phyloP scores from a whole-genome alignment of 768 basidiomycete genomes.

The Cyclocybe cylindracea region DNA sequence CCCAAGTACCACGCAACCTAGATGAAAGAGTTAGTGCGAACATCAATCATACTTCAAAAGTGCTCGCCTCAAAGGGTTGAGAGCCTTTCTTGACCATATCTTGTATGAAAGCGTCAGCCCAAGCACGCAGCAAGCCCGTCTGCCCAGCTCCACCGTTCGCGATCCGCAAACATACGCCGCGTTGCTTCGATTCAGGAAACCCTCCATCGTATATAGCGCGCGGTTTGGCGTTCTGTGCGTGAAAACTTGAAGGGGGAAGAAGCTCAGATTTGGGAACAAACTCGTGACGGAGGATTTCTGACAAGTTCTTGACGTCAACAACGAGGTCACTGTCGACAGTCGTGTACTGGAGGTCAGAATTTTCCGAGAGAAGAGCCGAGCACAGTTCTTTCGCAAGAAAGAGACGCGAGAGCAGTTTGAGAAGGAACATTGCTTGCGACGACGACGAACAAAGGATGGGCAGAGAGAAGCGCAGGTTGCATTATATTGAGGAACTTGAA shows the following conservation, averaged over 20 bases:
- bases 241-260: neutral
- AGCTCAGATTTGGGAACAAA: no score
- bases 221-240: slow-evolving; percentile 6
- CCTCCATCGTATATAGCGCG: slow-evolving; percentile 42
- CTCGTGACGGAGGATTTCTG: neutral
- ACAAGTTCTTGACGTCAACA: neutral
- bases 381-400: slow-evolving; percentile 6
- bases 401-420: slow-evolving; percentile 3
- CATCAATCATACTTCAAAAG: neutral
- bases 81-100: slow-evolving; percentile 30
- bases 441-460: neutral
- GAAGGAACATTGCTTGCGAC: slow-evolving; percentile 6
- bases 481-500: neutral
- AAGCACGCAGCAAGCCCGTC: slow-evolving; percentile 46
- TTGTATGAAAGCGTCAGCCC: slow-evolving; percentile 49
- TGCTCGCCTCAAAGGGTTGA: slow-evolving; percentile 33
- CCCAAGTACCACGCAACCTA: slow-evolving; percentile 60
- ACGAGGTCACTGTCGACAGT: neutral
- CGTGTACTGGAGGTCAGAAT: neutral
- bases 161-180: slow-evolving; percentile 42
- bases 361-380: no score
- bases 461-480: neutral
- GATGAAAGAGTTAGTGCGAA: neutral
- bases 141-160: slow-evolving; percentile 54
- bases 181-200: slow-evolving; percentile 24